These are phyloP conservation scores for Crataegus laevigata DNA, from an alignment of 306 rosid genomes.

Conservation along the genomic window DNA sequence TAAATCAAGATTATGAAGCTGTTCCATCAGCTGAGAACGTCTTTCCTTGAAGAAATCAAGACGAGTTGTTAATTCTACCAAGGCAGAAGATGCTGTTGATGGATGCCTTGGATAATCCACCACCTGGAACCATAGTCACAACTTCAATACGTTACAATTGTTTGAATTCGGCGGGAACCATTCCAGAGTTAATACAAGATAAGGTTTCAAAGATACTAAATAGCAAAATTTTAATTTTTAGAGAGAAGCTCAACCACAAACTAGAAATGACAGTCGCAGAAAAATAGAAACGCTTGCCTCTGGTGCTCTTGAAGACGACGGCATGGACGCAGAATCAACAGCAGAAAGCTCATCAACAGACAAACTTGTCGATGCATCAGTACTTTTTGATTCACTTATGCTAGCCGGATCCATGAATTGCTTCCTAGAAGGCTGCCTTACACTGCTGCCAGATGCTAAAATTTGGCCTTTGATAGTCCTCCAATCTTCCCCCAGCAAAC, in stretches of 20 bases:
- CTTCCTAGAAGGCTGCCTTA: slow-evolving; percentile 62
- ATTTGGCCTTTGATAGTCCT: slow-evolving; percentile 80
- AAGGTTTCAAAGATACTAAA: neutral
- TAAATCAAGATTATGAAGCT: slow-evolving; percentile 95
- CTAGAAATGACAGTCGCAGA: neutral
- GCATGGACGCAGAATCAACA: slow-evolving; percentile 65
- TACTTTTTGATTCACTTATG: slow-evolving; percentile 75
- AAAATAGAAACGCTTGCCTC: slow-evolving; percentile 48
- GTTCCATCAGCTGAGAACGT: slow-evolving; percentile 96
- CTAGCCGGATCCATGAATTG: slow-evolving; percentile 60
- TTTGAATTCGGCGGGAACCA: neutral
- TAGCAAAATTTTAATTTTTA: neutral
- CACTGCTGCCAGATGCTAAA: slow-evolving; percentile 51
- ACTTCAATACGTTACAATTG: neutral
- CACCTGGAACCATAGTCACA: slow-evolving; percentile 32
- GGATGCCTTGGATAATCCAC: slow-evolving; percentile 69
- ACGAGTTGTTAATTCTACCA: slow-evolving; percentile 89
- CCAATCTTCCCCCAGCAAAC: slow-evolving; percentile 62
- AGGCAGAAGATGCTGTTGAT: slow-evolving; percentile 73
- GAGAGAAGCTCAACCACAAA: neutral
- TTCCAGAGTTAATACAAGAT: neutral
- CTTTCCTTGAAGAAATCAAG: slow-evolving; percentile 99
- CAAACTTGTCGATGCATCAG: slow-evolving; percentile 75
- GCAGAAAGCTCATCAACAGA: slow-evolving; percentile 65
- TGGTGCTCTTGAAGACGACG: slow-evolving; percentile 76